Evolutionary conservation across 352 stramenopile genomes (phyloP), one percentile per base, ranked within the genome.

Genomic region (Pythium phragmiticola): DNA sequence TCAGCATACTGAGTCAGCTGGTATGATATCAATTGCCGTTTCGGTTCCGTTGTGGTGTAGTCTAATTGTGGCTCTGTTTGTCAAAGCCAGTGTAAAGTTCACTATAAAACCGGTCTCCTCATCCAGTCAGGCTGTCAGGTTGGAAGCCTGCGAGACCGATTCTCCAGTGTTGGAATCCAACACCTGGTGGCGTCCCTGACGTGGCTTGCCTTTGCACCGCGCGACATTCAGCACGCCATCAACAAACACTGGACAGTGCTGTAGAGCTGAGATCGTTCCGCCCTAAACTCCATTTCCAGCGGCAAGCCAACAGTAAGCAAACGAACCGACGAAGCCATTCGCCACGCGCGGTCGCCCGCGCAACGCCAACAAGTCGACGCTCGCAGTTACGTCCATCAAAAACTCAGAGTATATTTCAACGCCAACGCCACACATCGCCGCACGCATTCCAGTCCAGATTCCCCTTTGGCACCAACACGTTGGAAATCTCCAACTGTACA

Each of bases 1-100:
- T 0, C 28, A 26, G 46, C 34, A 1, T 52, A 28, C 46, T 52
- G 26, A 52, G 28, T 33, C 17, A 34, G 11, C 17, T 7, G 21
- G 6, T 34, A 8, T 16, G 12, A 7, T 2, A 52, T 7, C 9
- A 14, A 39, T 55, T 60, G 47, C 57, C 36, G 46, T 68, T 63
- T 54, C 53, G 49, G 43, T 46, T 52, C 21, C 43, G 4, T 37
- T 7, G 17, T 46, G 63, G 62, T 28, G 57, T 55, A 19, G 26
- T 70, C 57, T 52, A 66, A 63, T 70, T 70, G 64, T 57, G 51
- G 17, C 23, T 11, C 8, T 30, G 6, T 45, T 42, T 42, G 14
- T n/a, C 9, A 50, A 36, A 57, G 34, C 3, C 57, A 34, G 12
- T 16, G 11, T 19, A 46, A 21, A 46, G 13, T 30, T 30, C 26